Evolutionary conservation across 176 grass and related monocot genomes (phyloP).

Genomic region (Rhynchospora breviuscula): DNA sequence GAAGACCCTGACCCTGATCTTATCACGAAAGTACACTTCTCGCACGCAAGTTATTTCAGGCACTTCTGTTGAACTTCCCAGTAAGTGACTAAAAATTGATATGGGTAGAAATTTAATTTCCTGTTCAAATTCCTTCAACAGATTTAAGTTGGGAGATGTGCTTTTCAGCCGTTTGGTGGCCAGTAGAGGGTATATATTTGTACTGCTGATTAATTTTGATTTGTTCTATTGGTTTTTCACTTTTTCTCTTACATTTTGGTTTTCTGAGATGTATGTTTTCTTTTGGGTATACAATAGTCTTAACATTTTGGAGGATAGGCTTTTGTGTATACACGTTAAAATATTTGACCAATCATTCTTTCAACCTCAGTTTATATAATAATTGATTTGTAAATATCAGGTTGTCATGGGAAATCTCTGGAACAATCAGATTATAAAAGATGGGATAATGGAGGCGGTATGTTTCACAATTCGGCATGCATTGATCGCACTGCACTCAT

Average conservation of each 20-base stretch:
- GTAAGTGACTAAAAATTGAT: background rate
- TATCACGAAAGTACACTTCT: background rate
- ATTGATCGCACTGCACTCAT: conserved; percentile 13
- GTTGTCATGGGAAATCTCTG: background rate
- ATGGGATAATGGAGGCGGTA: conserved; percentile 22
- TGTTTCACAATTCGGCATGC: conserved; percentile 21
- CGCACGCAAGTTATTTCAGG: background rate
- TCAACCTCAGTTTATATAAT: background rate
- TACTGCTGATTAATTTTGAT: background rate
- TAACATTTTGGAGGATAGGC: background rate
- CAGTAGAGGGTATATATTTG: background rate
- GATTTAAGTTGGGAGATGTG: background rate
- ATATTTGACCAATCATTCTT: background rate
- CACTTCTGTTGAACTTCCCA: background rate
- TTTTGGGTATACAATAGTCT: background rate
- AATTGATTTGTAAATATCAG: conserved; percentile 11
- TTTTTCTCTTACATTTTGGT: background rate
- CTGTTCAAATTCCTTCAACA: background rate
- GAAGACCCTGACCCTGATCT: background rate
- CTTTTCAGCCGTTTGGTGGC: no score
- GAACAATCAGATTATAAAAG: background rate
- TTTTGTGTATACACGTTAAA: background rate
- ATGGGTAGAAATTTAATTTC: background rate
- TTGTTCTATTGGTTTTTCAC: background rate
- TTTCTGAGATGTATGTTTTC: background rate